phyloP scores from a whole-genome alignment of 2,329 filamentous ascomycete species.

The Ceratocystis variospora region DNA sequence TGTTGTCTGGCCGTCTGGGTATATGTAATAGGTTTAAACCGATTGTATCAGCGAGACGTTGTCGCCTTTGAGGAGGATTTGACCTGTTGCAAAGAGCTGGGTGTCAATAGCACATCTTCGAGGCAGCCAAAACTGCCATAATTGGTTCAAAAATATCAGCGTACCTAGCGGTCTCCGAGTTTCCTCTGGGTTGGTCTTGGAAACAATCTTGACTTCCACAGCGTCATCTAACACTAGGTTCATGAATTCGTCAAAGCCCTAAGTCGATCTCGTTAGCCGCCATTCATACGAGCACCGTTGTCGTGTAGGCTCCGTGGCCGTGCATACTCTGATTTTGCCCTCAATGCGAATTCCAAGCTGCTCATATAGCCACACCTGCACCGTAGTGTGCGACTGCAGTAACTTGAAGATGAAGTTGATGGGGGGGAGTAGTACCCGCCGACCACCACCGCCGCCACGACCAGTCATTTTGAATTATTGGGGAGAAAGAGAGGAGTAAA shows the following conservation, averaged over 20 bases:
- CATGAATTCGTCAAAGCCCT: slow-evolving; percentile 99
- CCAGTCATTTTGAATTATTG: slow-evolving; percentile 38
- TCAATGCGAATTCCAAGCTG: slow-evolving; percentile 89
- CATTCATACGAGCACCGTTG: slow-evolving; percentile 26
- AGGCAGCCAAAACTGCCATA: not conserved
- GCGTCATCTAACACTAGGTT: slow-evolving; percentile 95
- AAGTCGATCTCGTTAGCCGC: slow-evolving; percentile 20
- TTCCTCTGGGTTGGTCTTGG: slow-evolving; percentile 64
- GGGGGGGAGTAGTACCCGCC: slow-evolving; percentile 44
- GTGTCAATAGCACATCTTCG: slow-evolving; percentile 20
- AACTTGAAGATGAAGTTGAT: slow-evolving; percentile 58
- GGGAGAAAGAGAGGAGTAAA: not conserved
- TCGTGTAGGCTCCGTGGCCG: slow-evolving; percentile 45
- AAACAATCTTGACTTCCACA: slow-evolving; percentile 74
- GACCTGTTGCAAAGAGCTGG: slow-evolving; percentile 39
- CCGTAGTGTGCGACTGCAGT: slow-evolving; percentile 63
- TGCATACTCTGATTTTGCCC: slow-evolving; percentile 77
- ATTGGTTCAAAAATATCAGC: slow-evolving; percentile 20
- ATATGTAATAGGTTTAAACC: slow-evolving; percentile 12
- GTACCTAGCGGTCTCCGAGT: slow-evolving; percentile 65
- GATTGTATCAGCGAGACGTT: slow-evolving; percentile 69
- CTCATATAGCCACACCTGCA: slow-evolving; percentile 95
- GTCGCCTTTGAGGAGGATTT: slow-evolving; percentile 77
- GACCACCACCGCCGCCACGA: slow-evolving; percentile 43
- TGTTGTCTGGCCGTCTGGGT: slow-evolving; percentile 3